phyloP scores from a whole-genome alignment of 805 yeast genomes.

The Wickerhamiella bombiphila region DNA sequence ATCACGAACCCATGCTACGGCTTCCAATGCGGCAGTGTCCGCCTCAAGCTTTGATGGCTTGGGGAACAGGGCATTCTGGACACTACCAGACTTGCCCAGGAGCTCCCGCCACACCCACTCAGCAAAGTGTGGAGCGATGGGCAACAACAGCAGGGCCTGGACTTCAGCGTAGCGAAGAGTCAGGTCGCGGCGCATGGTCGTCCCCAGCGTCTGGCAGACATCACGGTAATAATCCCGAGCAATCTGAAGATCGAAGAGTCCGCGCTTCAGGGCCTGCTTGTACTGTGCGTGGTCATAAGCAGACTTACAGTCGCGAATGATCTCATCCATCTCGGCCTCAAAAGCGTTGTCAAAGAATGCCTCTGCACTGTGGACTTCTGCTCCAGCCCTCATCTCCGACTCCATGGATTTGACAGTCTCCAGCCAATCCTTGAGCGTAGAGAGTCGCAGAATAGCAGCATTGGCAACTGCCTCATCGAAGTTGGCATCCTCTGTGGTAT shows the following conservation, averaged over 20 bases:
- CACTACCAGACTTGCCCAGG: conserved; percentile 47
- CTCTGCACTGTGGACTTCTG: conserved; percentile 7
- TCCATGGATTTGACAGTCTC: conserved; percentile 50
- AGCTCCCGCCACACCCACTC: conserved; percentile 81
- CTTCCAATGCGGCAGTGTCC: conserved; percentile 44
- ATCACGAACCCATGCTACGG: conserved; percentile 66
- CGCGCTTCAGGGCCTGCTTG: conserved; percentile 79
- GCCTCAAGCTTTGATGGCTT: conserved; percentile 37
- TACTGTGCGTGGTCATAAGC: conserved; percentile 61
- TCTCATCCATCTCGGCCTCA: conserved; percentile 80
- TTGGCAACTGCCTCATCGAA: conserved; percentile 93
- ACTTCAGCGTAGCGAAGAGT: conserved; percentile 69
- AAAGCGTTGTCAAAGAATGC: conserved; percentile 73
- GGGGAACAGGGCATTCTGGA: conserved; percentile 73
- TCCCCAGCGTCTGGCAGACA: conserved; percentile 32
- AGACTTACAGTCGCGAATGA: conserved; percentile 59
- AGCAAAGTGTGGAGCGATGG: conserved; percentile 91
- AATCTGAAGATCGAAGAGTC: conserved; percentile 86
- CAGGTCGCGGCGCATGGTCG: conserved; percentile 67
- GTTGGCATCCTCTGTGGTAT: conserved; percentile 92
- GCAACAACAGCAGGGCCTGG: conserved; percentile 74
- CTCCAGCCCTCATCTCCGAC: not conserved
- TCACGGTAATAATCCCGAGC: conserved; percentile 96
- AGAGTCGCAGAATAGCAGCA: conserved; percentile 89
- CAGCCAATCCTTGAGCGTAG: conserved; percentile 88